Evolutionary conservation across 768 basidiomycete genomes (phyloP).

Genomic region (Kwoniella newhampshirensis): DNA sequence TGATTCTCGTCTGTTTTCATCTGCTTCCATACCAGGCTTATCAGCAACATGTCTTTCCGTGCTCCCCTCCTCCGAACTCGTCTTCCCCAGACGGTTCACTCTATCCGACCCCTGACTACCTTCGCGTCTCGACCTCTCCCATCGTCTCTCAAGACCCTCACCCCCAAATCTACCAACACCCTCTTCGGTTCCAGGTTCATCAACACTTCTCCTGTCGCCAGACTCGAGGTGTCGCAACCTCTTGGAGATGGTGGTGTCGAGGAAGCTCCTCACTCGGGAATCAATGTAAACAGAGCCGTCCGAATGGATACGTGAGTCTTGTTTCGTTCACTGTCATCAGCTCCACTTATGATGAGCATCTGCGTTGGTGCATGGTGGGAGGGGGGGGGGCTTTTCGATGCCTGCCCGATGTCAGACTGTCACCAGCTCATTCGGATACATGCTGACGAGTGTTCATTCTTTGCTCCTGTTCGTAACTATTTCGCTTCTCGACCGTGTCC

Average conservation of each 20-base stretch:
- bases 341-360: too few species aligned
- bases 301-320: constrained; percentile 52
- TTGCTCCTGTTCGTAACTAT: neutral
- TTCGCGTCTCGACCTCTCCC: constrained; percentile 22
- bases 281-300: constrained; percentile 47
- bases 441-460: constrained; percentile 3
- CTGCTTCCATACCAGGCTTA: too few species aligned
- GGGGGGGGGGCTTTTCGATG: too few species aligned
- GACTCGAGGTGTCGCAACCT: constrained; percentile 27
- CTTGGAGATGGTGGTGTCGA: constrained; percentile 44
- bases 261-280: constrained; percentile 49
- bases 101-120: constrained; percentile 5
- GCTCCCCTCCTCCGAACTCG: constrained; percentile 28
- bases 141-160: constrained; percentile 13
- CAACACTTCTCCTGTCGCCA: constrained; percentile 18
- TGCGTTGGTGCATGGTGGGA: too few species aligned
- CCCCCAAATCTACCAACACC: constrained; percentile 8
- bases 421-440: neutral
- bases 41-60: constrained; percentile 24
- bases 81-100: neutral
- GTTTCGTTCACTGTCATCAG: too few species aligned
- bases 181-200: constrained; percentile 9
- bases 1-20: too few species aligned
- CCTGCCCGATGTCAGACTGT: too few species aligned
- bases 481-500: too few species aligned